A percentile compares a stretch with the other conserved stretches of the same genome.
phyloP scores from a whole-genome alignment of 208 protist species.

The Acanthamoeba healyi region DNA sequence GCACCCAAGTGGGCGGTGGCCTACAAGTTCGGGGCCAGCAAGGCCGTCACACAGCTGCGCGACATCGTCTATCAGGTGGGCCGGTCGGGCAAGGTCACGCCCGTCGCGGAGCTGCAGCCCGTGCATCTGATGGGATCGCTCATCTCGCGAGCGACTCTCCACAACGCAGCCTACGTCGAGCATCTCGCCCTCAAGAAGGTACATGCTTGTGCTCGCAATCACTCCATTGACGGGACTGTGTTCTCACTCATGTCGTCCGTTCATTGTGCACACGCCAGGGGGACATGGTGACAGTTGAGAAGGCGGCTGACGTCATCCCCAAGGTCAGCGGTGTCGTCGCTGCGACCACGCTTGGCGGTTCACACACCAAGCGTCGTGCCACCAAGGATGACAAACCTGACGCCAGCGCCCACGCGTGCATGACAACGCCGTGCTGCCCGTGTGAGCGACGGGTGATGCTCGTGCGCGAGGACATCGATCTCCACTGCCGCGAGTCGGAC shows the following conservation, averaged over 20 bases:
- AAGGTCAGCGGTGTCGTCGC: conserved; percentile 40
- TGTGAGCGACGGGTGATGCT: conserved; percentile 23
- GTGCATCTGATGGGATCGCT: conserved; percentile 74
- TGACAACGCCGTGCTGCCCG: conserved; percentile 56
- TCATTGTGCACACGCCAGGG: not conserved
- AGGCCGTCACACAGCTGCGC: conserved; percentile 9
- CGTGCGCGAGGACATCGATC: conserved; percentile 44
- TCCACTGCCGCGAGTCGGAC: conserved; percentile 62
- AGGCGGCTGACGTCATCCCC: conserved; percentile 82
- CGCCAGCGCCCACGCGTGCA: not conserved
- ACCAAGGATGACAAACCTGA: not conserved
- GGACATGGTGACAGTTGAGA: conserved; percentile 68
- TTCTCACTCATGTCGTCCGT: not conserved
- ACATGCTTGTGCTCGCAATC: too few species aligned
- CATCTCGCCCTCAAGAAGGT: conserved; percentile 59
- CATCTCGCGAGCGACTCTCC: conserved; percentile 80
- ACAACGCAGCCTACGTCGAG: conserved; percentile 78
- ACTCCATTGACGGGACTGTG: too few species aligned
- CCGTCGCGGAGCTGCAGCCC: conserved; percentile 76
- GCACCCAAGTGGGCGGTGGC: conserved; percentile 84
- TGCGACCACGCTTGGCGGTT: not conserved
- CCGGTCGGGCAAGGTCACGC: conserved; percentile 76
- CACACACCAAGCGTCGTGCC: too few species aligned
- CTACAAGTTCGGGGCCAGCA: conserved; percentile 79
- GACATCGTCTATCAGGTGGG: conserved; percentile 78